Evolutionary conservation across 179 eudicot genomes (phyloP).

Genomic region (Beta lomatogona): DNA sequence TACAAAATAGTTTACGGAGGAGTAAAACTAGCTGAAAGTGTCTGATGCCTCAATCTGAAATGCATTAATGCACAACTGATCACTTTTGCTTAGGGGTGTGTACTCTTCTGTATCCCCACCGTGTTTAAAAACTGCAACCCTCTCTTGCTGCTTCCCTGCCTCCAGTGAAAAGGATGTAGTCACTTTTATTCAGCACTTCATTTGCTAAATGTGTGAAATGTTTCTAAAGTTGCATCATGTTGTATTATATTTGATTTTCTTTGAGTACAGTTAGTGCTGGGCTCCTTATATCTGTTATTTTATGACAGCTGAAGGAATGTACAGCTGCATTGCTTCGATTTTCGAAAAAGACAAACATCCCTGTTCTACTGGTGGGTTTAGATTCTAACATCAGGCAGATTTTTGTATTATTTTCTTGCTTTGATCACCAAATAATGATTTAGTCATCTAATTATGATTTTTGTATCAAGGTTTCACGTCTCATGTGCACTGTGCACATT

Average conservation of each 20-base stretch:
- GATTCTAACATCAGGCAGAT: not conserved
- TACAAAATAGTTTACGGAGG: not conserved
- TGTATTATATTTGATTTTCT: not conserved
- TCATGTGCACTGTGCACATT: not conserved
- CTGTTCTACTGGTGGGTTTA: constrained; percentile 77
- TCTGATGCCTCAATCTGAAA: not conserved
- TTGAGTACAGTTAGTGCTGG: not conserved
- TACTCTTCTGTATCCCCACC: not conserved
- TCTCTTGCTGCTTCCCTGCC: not conserved
- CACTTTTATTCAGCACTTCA: not conserved
- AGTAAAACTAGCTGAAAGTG: not conserved
- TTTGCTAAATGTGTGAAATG: not conserved
- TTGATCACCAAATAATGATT: not conserved
- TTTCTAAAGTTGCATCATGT: not conserved
- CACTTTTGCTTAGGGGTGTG: not conserved
- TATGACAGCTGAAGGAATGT: constrained; percentile 87
- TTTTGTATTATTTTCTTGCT: not conserved
- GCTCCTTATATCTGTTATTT: constrained; percentile 17
- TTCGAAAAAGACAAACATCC: constrained; percentile 87
- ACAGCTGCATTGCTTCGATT: constrained; percentile 88
- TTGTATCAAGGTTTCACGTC: not conserved
- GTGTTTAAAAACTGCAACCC: not conserved
- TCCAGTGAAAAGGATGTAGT: not conserved
- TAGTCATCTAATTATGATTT: no score
- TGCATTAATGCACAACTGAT: not conserved